Percentiles rank a stretch among this genome's conserved stretches.
These are phyloP conservation scores for Sporothrix curviconia DNA, from an alignment of 2,329 filamentous ascomycete species.

Conservation along the genomic window DNA sequence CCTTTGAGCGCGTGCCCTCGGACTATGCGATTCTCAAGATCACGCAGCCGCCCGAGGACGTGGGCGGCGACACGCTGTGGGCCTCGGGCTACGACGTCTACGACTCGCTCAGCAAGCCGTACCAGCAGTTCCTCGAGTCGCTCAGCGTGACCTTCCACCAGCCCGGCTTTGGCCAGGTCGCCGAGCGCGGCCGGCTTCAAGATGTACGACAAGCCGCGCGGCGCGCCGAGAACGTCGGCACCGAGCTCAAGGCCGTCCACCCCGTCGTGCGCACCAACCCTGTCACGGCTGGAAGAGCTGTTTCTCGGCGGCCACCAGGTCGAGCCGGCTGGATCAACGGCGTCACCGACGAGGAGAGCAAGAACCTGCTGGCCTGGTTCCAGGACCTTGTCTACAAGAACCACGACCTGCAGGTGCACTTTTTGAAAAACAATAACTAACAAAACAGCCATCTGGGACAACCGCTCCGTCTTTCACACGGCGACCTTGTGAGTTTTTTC, in stretches of 20 bases:
- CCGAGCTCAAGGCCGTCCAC: slow-evolving; percentile 27
- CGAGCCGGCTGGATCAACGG: slow-evolving; percentile 25
- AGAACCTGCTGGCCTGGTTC: slow-evolving; percentile 25
- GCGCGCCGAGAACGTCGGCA: slow-evolving; percentile 24
- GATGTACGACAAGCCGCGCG: slow-evolving; percentile 26
- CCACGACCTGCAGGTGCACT: slow-evolving; percentile 28
- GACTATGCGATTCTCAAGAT: slow-evolving; percentile 42
- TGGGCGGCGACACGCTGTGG: slow-evolving; percentile 52
- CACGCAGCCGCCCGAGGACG: slow-evolving; percentile 34
- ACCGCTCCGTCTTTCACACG: slow-evolving; percentile 27
- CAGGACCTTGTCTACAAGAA: slow-evolving; percentile 25
- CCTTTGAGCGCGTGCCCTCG: slow-evolving; percentile 40
- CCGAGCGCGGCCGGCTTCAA: slow-evolving; percentile 33
- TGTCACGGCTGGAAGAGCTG: slow-evolving; percentile 28
- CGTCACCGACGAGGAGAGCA: slow-evolving; percentile 29
- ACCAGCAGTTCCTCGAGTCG: slow-evolving; percentile 24
- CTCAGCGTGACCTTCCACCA: slow-evolving; percentile 28
- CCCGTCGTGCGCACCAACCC: slow-evolving; percentile 27
- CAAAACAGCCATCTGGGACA: slow-evolving; percentile 27
- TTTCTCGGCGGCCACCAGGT: slow-evolving; percentile 28
- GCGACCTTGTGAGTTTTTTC: slow-evolving; percentile 23
- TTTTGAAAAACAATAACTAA: slow-evolving; percentile 28
- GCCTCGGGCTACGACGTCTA: slow-evolving; percentile 61
- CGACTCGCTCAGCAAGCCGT: slow-evolving; percentile 29
- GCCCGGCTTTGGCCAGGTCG: slow-evolving; percentile 26